phyloP scores from a whole-genome alignment of 140 eudicot genomes.

The Oenanthe javanica region DNA sequence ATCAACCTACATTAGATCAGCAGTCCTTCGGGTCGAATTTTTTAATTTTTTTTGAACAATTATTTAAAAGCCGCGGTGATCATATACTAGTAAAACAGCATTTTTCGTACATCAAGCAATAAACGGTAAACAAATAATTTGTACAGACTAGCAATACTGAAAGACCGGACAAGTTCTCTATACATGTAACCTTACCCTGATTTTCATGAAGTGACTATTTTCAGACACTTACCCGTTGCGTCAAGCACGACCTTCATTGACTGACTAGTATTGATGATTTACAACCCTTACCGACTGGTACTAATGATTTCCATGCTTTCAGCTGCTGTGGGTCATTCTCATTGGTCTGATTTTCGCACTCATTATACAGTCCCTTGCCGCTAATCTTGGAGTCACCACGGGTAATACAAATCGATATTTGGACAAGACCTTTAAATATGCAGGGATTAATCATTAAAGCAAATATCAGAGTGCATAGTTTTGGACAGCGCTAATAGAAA shows the following conservation, averaged over 20 bases:
- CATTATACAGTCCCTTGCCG: constrained; percentile 47
- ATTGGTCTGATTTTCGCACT: constrained; percentile 47
- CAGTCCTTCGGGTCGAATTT: no score
- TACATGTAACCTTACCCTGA: not conserved
- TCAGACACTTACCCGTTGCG: not conserved
- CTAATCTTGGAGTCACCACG: constrained; percentile 52
- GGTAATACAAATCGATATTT: constrained; percentile 19
- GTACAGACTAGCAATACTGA: not conserved
- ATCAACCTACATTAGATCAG: no score
- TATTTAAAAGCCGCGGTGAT: not conserved
- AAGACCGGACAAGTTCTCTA: not conserved
- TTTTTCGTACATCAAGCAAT: not conserved
- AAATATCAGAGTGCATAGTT: not conserved
- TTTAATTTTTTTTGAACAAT: no score
- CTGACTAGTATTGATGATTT: no score
- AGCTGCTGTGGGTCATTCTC: constrained; percentile 49
- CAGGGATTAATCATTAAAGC: not conserved
- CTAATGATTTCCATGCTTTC: not conserved
- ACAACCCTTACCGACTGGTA: not conserved
- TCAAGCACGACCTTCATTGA: not conserved
- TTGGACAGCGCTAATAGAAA: not conserved
- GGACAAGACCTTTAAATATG: not conserved
- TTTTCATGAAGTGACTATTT: not conserved
- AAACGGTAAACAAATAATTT: not conserved
- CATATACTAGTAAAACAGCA: not conserved